phyloP scores from a whole-genome alignment of 148 eudicot species.

The Rhododendron williamsianum region DNA sequence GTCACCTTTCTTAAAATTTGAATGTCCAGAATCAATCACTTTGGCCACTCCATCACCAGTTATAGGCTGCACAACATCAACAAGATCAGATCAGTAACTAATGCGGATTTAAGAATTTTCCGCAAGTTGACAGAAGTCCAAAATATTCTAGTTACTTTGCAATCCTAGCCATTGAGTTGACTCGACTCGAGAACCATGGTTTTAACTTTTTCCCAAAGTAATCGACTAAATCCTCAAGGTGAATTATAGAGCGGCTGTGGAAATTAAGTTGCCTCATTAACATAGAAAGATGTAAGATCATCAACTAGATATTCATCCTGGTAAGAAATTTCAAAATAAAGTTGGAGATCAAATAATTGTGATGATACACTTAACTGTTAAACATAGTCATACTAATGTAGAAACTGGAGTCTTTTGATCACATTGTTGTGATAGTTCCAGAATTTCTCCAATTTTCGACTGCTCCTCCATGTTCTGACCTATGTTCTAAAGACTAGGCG shows the following conservation, averaged over 20 bases:
- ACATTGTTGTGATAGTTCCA: too few relatives aligned
- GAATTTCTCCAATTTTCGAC: too few relatives aligned
- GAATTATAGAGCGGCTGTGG: background rate
- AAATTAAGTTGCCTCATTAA: background rate
- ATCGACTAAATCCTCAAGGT: background rate
- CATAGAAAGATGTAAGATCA: background rate
- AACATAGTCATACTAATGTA: background rate
- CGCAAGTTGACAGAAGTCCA: background rate
- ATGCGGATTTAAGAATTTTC: background rate
- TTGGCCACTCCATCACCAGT: constrained; percentile 48
- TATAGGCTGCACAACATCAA: constrained; percentile 33
- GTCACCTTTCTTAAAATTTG: constrained; percentile 32
- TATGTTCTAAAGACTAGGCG: too few relatives aligned
- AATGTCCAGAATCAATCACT: constrained; percentile 48
- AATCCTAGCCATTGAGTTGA: background rate
- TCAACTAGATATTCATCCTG: background rate
- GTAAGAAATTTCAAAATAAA: background rate
- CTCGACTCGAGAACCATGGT: background rate
- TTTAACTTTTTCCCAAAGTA: background rate
- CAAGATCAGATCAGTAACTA: too few relatives aligned
- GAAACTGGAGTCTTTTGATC: background rate
- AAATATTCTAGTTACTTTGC: background rate
- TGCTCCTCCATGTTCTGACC: too few relatives aligned
- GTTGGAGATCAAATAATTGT: background rate
- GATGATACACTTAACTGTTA: background rate